Evolutionary conservation across 352 stramenopile species (phyloP), one percentile per base, ranked within the genome.

Genomic region (Phytophthora ohioensis): DNA sequence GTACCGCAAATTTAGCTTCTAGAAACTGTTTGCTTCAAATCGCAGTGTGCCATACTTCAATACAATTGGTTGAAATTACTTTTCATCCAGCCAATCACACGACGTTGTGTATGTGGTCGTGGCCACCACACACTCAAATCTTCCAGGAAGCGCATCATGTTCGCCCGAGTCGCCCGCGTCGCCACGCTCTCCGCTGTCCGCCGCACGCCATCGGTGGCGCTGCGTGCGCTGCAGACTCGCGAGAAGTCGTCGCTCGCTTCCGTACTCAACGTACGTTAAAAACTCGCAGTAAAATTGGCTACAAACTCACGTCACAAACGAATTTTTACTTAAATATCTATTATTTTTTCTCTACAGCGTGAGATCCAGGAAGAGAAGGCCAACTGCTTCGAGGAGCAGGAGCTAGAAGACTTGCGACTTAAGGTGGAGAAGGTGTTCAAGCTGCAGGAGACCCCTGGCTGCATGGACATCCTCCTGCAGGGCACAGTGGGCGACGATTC

Each of bases 311-410:
- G 5, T 12, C 30, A 49, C 11, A 39, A 47, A 7, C 15, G 57
- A 42, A 42, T 6, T 57, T 39, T 42, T 42, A 36, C 1, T 11
- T 41, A 48, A 35, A 17, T n/a, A 12, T n/a, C n/a, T 32, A 6
- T 35, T 67, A 13, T 41, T 57, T 45, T 60, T 15, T 5, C 27
- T 48, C 21, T 75, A 7, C 49, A 91, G 84, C 88, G 88, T 27
- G 88, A 95, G 75, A 76, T 94, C 31, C 71, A 82, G 27, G 86
- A 95, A 61, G 86, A 94, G 70, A 95, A 94, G 78, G 86, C 79
- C 70, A 95, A 95, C 78, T 91, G 81, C 77, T 91, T 92, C 57
- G 86, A 93, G 41, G 80, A 81, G 45, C 73, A 88, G 27, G 84
- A 92, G 64, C 78, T 95, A 51, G 84, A 91, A 65, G 64, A 82